phyloP scores from a whole-genome alignment of 306 rosid genomes.

The Cercis canadensis region DNA sequence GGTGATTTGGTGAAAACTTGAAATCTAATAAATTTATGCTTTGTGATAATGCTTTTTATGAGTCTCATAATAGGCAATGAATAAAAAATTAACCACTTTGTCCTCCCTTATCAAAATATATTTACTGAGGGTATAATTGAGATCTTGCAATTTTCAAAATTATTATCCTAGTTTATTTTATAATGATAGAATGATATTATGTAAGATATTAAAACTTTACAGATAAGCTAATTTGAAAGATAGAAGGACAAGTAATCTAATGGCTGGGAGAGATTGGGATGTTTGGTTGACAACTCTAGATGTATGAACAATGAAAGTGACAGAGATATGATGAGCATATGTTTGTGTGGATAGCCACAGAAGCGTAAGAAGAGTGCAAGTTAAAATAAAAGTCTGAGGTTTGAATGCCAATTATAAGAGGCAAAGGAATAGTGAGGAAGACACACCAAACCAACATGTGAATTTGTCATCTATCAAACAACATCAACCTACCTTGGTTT shows the following conservation, averaged over 20 bases:
- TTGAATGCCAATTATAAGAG: not conserved
- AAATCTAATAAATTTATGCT: too few relatives aligned
- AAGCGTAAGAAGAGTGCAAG: not conserved
- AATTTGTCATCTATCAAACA: not conserved
- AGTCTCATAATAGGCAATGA: too few relatives aligned
- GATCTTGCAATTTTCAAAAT: too few relatives aligned
- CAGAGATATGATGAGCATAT: not conserved
- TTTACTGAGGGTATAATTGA: too few relatives aligned
- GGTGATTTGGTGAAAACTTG: too few relatives aligned
- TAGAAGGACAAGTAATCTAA: not conserved
- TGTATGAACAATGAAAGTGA: conserved; percentile 12
- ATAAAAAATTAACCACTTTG: too few relatives aligned
- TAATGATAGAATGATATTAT: not conserved
- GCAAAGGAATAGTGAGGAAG: not conserved
- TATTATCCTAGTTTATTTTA: too few relatives aligned
- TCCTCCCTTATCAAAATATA: too few relatives aligned
- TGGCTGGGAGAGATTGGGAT: conserved; percentile 9
- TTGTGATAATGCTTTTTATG: too few relatives aligned
- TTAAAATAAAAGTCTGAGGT: not conserved
- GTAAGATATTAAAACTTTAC: not conserved
- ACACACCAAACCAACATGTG: not conserved
- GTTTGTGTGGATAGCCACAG: conserved; percentile 13
- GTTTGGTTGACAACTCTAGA: not conserved
- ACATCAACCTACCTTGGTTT: not conserved
- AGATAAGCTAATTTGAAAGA: not conserved